Conservation (phyloP, 169 alveolate species). For the Eimeria falciformis region DNA sequence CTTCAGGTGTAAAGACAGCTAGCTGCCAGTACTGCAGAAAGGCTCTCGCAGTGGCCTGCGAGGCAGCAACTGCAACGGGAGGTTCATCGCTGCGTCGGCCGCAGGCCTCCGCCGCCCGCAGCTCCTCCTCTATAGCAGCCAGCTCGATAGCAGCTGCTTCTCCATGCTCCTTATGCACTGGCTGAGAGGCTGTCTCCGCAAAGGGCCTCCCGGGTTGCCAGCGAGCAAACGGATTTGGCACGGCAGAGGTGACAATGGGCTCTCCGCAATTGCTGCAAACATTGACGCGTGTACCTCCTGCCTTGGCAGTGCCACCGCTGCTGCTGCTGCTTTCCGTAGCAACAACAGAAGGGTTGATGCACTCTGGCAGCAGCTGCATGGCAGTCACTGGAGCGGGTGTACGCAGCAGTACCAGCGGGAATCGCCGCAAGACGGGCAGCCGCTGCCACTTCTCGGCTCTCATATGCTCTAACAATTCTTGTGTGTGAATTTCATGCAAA, state of each 20-base stretch:
- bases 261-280: neutral
- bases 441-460: slow-evolving; percentile 57
- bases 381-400: neutral
- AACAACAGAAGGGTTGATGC: neutral
- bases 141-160: slow-evolving; percentile 25
- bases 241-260: neutral
- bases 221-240: neutral
- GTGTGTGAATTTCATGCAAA: neutral
- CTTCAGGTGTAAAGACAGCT: slow-evolving; percentile 12
- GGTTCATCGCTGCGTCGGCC: neutral
- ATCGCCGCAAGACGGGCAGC: slow-evolving; percentile 25
- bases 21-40: slow-evolving; percentile 4
- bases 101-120: slow-evolving; percentile 23
- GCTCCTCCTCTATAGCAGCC: slow-evolving; percentile 23
- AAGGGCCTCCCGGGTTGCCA: slow-evolving; percentile 53
- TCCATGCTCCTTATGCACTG: neutral
- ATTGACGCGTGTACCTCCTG: neutral
- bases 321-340: neutral
- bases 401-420: slow-evolving; percentile 38
- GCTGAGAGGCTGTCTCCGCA: slow-evolving; percentile 19
- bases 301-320: neutral
- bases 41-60: neutral
- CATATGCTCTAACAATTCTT: slow-evolving; percentile 12
- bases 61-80: slow-evolving; percentile 28
- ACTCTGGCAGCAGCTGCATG: neutral